Base-by-base conservation (phyloP, 805 yeast species). In the Metschnikowia drakensbergensis region DNA sequence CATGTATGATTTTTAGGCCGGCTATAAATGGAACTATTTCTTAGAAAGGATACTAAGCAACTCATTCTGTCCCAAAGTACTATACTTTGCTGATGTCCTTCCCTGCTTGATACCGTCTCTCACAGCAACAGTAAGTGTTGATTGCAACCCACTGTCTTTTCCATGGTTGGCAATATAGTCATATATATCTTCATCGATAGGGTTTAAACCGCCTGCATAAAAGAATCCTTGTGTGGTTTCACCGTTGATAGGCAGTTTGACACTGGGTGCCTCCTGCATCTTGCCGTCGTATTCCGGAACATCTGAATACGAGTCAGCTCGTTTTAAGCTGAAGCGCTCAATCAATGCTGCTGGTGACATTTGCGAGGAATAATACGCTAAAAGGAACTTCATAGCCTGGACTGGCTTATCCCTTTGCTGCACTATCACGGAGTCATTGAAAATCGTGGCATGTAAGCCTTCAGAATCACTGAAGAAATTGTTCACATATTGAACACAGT, bases 401-500 rank as follows among this genome's bases (percentile, higher is more conserved):
- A 78, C 58, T 0, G 84, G 70, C 45, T 85, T 67, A 47, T 82
- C 80, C 37, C 75, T 70, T 54, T 84, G 84, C 60, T 88, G 91
- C 11, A 90, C 83, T 41, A 85, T 81, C 6, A 90, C 83, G 37
- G 82, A 79, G 53, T 82, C 80, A 51, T 82, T 78, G 48, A 86
- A 82, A 38, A 87, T 71, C 30, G 85, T 81, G 2, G 97, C 96
- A 66, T 89, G 96, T 13, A 91, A 75, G 26, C 64, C 66, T 10
- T 52, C 59, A 2, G 51, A 45, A 13, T 76, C 79, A 11, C 78
- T 76, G 61, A 81, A 86, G 30, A 84, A 70, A 41, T 85, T 94
- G 65, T 92, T 90, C 48, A 91, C 81, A 64, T 89, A 90, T 25
- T 91, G 83, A 41, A 91, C 83, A 48, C 86, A 78, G 58, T 90